Evolutionary conservation across 352 stramenopile genomes (phyloP), one percentile per base, ranked within the genome.

Genomic region (Phytophthora niederhauseri): DNA sequence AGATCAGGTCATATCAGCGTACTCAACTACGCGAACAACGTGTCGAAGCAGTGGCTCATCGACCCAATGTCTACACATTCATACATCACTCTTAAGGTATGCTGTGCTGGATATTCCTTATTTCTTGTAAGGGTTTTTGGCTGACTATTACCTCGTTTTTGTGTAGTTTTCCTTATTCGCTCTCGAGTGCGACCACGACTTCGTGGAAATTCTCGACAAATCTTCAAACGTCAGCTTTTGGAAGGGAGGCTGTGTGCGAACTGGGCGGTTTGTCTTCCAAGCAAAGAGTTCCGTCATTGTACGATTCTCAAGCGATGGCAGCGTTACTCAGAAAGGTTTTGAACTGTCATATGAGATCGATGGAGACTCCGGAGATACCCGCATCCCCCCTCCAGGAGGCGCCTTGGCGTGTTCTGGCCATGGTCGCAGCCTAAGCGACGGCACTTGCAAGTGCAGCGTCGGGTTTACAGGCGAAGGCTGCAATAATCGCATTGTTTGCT

Each of bases 121-220:
- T 48, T 20, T 20, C 2, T 20, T 22, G 17, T 8, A 48, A 19
- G 17, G 15, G 5, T 1, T 4, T 22, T 19, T 17, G 19, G 41
- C 22, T 66, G 6, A 51, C 31, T 26, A 53, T 4, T 61, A 14
- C 22, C 22, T 31, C 15, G 3, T 54, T 43, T 7, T 52, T 49
- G 14, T 49, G 14, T 30, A 80, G 64, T 74, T 80, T 54, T 58
- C 57, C 9, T 51, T 22, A 0, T 93, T 93, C 52, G 75, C 87
- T 30, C 75, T 91, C 2, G 85, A 93, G 54, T 92, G 85, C 31
- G 80, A 93, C 45, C 83, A 93, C 48, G 85, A 93, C 55, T 62
- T 63, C 0, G 45, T 93, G 14, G 68, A 70, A n/a, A 77, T 93
- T n/a, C 57, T 76, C 19, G 70, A 80, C 14, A 41, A 43, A 3